Conservation (phyloP, 257 asterid species). For the Solanum habrochaites region DNA sequence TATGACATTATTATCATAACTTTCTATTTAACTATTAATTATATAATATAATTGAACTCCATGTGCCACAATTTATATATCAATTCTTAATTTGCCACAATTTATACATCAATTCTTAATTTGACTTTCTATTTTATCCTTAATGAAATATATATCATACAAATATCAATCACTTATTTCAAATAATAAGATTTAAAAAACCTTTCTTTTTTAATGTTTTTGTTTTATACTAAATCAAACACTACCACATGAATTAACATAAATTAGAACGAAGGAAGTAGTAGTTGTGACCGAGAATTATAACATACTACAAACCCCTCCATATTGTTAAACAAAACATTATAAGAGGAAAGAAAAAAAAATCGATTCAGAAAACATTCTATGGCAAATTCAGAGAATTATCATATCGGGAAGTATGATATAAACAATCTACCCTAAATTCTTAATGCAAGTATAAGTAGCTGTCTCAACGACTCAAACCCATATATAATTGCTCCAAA, state of each 20-base stretch:
- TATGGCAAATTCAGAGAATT: too few species aligned
- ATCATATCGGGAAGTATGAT: not conserved
- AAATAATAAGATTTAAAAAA: not conserved
- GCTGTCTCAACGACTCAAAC: not conserved
- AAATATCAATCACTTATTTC: not conserved
- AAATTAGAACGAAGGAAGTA: not conserved
- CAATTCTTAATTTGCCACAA: too few species aligned
- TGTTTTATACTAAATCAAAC: not conserved
- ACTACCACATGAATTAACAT: not conserved
- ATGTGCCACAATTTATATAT: too few species aligned
- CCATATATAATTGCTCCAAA: not conserved
- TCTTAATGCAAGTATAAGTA: not conserved
- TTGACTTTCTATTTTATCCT: not conserved
- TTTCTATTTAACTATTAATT: not conserved
- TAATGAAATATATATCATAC: not conserved
- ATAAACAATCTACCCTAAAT: not conserved
- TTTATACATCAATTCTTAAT: too few species aligned
- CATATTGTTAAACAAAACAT: not conserved
- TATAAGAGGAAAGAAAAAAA: not conserved
- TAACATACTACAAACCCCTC: not conserved
- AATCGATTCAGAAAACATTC: too few species aligned
- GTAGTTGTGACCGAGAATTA: not conserved
- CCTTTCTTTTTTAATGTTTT: not conserved
- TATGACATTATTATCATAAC: not conserved
- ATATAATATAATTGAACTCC: too few species aligned